Base-by-base conservation (phyloP, 768 basidiomycete species). In the Boletus reticuloceps region DNA sequence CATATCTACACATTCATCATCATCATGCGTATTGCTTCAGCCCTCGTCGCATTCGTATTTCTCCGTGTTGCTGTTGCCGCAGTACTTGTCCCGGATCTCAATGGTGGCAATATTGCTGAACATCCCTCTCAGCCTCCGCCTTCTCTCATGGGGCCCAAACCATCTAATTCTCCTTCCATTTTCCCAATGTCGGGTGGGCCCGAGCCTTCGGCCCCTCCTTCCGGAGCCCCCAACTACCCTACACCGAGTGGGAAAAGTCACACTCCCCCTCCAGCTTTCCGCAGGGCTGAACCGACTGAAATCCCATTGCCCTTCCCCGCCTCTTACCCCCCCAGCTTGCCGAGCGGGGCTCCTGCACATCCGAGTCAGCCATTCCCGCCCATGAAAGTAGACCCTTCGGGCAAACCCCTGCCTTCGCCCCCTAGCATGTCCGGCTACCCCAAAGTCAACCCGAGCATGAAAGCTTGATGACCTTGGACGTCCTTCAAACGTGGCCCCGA, bases 1-100 rank as follows among this genome's bases (percentile, higher is more conserved):
- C 19, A n/a, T 17, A 19, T 3, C 34, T 9, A 29, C 12, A 5
- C 40, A 19, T 49, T 32, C n/a, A 10, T 5, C 3, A 38, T 34
- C 56, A 48, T 37, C 54, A 63, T 63, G 62, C 62, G 50, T 22
- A 14, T 56, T 6, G 6, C 47, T 20, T 36, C 43, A 17, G 40
- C 47, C 1, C 32, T 63, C 11, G n/a, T 50, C 3, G n/a, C 47
- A 37, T 54, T 60, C 20, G 8, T 20, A 1, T 31, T 60, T 34
- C 50, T 64, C 14, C 13, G 55, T 25, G 37, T 34, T 12, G 58
- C 44, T 6, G 36, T 49, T 6, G 62, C 62, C 7, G 52, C 27
- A 4, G 45, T 39, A 20, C 29, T 29, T 29, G 13, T 62, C 38
- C 60, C 51, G 12, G 17, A 14, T 10, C 8, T n/a, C 19, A 42